These are phyloP conservation scores for Backusella morwellensis DNA, from an alignment of 192 early-diverging fungal species.

Conservation along the genomic window DNA sequence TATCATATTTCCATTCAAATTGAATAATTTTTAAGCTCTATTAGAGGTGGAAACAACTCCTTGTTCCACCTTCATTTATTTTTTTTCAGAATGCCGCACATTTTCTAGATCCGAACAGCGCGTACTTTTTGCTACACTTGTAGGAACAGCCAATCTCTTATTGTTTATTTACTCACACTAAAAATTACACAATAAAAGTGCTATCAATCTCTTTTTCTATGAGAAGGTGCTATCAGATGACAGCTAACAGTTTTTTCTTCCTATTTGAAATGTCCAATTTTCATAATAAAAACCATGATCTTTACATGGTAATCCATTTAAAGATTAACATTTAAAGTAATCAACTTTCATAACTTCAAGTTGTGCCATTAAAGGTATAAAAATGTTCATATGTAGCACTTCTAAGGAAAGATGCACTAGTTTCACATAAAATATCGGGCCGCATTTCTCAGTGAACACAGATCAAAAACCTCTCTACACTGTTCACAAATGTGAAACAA, in stretches of 20 bases:
- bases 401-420: background rate
- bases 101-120: background rate
- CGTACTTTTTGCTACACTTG: background rate
- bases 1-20: background rate
- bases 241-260: no score
- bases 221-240: no score
- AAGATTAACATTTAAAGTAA: no score
- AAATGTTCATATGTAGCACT: background rate
- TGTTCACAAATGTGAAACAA: background rate
- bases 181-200: background rate
- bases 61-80: background rate
- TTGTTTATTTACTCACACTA: background rate
- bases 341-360: background rate
- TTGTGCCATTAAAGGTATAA: background rate
- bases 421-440: constrained; percentile 2
- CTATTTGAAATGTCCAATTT: no score
- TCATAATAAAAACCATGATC: no score
- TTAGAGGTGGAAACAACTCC: background rate
- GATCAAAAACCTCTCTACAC: background rate
- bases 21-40: background rate
- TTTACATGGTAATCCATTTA: no score
- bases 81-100: background rate
- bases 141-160: background rate
- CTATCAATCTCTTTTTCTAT: no score
- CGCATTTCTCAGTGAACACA: background rate